Base-by-base conservation (phyloP, 331 rosid species). In the Phaseolus coccineus region DNA sequence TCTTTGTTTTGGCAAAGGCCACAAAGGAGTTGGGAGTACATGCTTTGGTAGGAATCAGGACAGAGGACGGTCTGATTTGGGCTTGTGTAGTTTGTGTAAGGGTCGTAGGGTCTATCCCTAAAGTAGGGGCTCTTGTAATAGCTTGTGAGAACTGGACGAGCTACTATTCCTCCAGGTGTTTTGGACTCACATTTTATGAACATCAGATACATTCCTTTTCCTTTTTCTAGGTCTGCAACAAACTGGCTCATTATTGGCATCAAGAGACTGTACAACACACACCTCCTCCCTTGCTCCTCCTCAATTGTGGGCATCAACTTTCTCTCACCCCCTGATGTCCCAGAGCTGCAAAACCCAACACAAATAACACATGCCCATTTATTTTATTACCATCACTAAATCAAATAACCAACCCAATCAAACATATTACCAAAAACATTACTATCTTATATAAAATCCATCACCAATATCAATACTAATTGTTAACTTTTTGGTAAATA, bases 271-370 rank as follows among this genome's bases (percentile, higher is more conserved):
- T 91, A 89, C 1, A 94, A 79, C 46, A 69, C 40, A 6, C 85
- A 80, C 77, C 92, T 86, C 62, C 97, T 86, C 28, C 66, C 92
- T 40, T 87, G 47, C 66, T 94, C 98, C 25, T 94, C 97, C 67
- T 88, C 90, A 16, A 80, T 91, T 50, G 97, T 79, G 44, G 98
- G 98, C 93, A 94, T 94, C 88, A 94, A 67, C 77, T 94, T 94
- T 63, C 97, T 87, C 85, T 94, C 97, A 1, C 98, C 98, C 8
- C 98, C 98, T 0, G 98, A 94, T 46, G 98, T 94, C 30, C 98
- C 98, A 25, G 98, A 92, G 84, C 98, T 94, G 4, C 51, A 81
- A 65, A 56, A 13, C 7, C 55, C 59, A 71, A 44, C 46, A 58
- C 16, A 68, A 58, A 57, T 33, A 56, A 50, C 62, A 51, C 77